These are phyloP conservation scores for Chlamydomonas incerta DNA, from an alignment of 139 green algal genomes.

Conservation along the genomic window DNA sequence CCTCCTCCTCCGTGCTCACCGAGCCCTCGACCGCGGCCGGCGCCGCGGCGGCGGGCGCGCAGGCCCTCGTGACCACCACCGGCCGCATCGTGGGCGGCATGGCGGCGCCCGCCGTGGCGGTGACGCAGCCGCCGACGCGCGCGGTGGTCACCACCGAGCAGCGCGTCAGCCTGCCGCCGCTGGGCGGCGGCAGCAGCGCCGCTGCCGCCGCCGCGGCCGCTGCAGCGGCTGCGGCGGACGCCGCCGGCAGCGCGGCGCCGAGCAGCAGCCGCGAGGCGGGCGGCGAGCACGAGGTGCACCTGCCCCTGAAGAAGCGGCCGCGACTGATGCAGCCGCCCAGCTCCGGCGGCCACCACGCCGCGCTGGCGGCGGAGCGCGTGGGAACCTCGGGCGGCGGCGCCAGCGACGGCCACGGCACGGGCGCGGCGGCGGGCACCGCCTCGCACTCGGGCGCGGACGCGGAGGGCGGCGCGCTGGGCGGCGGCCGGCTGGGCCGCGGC, in stretches of 20 bases:
- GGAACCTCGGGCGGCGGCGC: too few relatives aligned
- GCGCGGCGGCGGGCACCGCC: too few relatives aligned
- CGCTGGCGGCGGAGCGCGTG: too few relatives aligned
- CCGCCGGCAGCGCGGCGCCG: background rate
- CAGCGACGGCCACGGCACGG: too few relatives aligned
- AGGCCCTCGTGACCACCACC: background rate
- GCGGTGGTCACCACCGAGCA: background rate
- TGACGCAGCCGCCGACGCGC: background rate
- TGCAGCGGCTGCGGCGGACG: background rate
- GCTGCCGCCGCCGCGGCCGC: background rate
- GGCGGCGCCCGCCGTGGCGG: background rate
- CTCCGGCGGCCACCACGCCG: too few relatives aligned
- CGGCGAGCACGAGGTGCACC: background rate
- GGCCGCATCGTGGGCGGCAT: background rate
- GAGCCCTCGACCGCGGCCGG: background rate
- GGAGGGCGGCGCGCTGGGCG: too few relatives aligned
- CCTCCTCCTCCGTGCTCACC: background rate
- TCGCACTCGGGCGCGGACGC: too few relatives aligned
- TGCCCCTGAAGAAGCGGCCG: conserved; percentile 43
- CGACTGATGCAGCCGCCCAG: conserved; percentile 1
- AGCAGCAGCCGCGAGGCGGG: conserved; percentile 6
- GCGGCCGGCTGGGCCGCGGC: too few relatives aligned
- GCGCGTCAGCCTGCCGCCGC: conserved; percentile 3
- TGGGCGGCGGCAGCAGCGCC: background rate
- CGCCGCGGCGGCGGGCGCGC: background rate